Evolutionary conservation across 31 red algal genomes (phyloP).

Genomic region (Odonthalia washingtoniensis): DNA sequence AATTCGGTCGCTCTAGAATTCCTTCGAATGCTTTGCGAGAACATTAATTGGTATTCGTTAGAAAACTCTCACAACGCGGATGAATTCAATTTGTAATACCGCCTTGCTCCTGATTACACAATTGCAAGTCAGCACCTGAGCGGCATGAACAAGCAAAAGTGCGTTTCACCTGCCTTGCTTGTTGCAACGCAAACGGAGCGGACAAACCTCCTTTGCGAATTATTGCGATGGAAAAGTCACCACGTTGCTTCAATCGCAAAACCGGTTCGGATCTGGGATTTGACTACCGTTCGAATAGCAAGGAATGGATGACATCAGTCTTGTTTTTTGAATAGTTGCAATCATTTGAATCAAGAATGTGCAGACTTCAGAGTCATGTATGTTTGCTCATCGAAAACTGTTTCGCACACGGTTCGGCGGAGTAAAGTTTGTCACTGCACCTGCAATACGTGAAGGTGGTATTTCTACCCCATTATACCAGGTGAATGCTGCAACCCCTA

Average conservation of each 20-base stretch:
- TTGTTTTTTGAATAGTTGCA: conserved; percentile 1
- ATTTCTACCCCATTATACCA: not conserved
- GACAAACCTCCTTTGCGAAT: conserved; percentile 1
- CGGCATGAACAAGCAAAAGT: conserved; percentile 3
- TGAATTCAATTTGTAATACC: not conserved
- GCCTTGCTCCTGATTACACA: conserved; percentile 2
- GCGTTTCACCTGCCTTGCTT: conserved; percentile 1
- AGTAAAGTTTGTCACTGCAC: not conserved
- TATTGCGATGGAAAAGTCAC: not conserved
- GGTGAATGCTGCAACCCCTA: not conserved
- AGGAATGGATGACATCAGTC: conserved; percentile 3
- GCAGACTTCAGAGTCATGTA: conserved; percentile 6
- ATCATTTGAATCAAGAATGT: conserved; percentile 6
- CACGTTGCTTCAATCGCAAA: conserved; percentile 15
- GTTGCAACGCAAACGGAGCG: not conserved
- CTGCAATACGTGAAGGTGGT: not conserved
- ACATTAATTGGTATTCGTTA: not conserved
- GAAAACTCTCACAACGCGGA: conserved; percentile 2
- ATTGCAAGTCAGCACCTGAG: conserved; percentile 8
- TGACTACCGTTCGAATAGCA: not conserved
- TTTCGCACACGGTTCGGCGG: not conserved
- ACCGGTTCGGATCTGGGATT: not conserved
- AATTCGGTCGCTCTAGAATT: not conserved
- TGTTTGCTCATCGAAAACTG: conserved; percentile 3
- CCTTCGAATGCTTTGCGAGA: not conserved